Evolutionary conservation across 441 rosid species (phyloP).

Genomic region (Pelargonium australe): DNA sequence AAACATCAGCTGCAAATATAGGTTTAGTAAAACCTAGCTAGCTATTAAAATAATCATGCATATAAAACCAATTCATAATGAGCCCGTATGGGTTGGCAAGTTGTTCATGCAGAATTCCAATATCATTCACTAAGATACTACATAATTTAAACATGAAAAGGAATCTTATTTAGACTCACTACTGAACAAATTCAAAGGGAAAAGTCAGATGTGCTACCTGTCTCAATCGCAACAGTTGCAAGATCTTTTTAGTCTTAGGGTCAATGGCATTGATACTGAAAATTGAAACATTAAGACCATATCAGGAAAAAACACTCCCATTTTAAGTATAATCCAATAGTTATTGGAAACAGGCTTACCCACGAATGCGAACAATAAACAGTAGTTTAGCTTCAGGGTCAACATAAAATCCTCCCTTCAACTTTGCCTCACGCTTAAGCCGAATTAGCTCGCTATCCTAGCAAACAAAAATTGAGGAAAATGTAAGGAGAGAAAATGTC

Average conservation of each 20-base stretch:
- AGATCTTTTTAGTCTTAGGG: slow-evolving; percentile 63
- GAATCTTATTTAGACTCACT: too few relatives aligned
- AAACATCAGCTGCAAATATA: too few relatives aligned
- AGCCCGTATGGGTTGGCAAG: too few relatives aligned
- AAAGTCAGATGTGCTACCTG: slow-evolving; percentile 36
- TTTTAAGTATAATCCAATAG: not conserved
- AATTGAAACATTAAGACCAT: not conserved
- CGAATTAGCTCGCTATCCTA: slow-evolving; percentile 49
- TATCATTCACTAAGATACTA: too few relatives aligned
- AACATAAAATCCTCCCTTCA: slow-evolving; percentile 78
- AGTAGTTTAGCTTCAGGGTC: slow-evolving; percentile 78
- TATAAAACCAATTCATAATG: not conserved
- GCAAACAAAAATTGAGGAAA: not conserved
- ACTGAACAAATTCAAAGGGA: not conserved
- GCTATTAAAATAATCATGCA: not conserved
- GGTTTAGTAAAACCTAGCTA: too few relatives aligned
- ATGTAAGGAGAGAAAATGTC: not conserved
- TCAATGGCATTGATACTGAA: slow-evolving; percentile 77
- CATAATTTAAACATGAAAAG: too few relatives aligned
- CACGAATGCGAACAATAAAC: slow-evolving; percentile 71
- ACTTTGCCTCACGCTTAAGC: slow-evolving; percentile 72
- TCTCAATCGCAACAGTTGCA: slow-evolving; percentile 67
- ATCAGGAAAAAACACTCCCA: not conserved
- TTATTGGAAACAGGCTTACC: slow-evolving; percentile 33
- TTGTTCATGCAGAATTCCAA: too few relatives aligned